Base-by-base conservation (phyloP, 2,329 filamentous ascomycete species). In the Lachnellula suecica region DNA sequence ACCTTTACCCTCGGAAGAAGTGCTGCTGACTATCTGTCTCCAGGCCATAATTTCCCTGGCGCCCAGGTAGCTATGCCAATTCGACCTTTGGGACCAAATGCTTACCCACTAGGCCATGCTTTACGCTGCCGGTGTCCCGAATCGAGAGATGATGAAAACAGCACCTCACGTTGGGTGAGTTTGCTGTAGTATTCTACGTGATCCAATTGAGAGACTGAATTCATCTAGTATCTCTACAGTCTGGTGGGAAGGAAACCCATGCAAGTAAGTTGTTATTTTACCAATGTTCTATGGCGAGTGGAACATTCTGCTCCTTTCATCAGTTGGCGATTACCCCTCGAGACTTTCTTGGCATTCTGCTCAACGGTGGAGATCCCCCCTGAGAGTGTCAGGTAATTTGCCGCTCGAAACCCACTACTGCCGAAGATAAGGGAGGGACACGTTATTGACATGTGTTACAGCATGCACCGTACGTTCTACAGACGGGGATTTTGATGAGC, bases 211-310 rank as follows among this genome's bases (percentile, higher is more conserved):
- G 3, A 52, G 17, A 22, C 22, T 44, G 19, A 29, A n/a, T 27
- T n/a, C 9, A 15, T 42, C 20, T 25, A 52, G 54, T 2, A 57
- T 57, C 17, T 48, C 54, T 11, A 57, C 51, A 22, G 54, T 57
- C 19, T 57, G 54, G 61, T 97, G 92, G 92, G 91, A 97, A 72
- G 93, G 93, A 24, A 97, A 97, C 68, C 90, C 93, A 34, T 97
- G 92, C 83, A 96, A 96, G 86, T 89, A 72, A 73, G 85, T 79
- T 15, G 29, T 38, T 41, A 40, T 10, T n/a, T n/a, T n/a, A n/a
- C n/a, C n/a, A n/a, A n/a, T n/a, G n/a, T n/a, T n/a, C n/a, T n/a
- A n/a, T n/a, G n/a, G n/a, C n/a, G n/a, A n/a, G n/a, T n/a, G n/a
- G n/a, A n/a, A n/a, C n/a, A n/a, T n/a, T n/a, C n/a, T n/a, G n/a